Conservation (phyloP, 768 basidiomycete species). For the Podaxis rugospora region DNA sequence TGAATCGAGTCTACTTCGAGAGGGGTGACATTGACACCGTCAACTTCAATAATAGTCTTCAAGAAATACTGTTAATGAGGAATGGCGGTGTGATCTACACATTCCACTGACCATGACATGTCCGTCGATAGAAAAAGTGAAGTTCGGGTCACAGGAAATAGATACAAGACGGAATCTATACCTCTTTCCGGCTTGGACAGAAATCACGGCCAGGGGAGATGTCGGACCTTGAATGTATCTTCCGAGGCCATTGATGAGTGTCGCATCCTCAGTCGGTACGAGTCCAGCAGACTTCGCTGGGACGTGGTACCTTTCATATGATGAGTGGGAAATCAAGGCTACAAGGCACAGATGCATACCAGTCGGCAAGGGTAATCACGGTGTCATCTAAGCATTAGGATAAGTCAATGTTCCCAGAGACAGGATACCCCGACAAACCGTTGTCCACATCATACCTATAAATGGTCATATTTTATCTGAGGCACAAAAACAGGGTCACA, state of each 20-base stretch:
- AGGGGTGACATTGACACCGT: slow-evolving; percentile 32
- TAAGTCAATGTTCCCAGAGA: neutral
- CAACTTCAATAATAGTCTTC: slow-evolving; percentile 35
- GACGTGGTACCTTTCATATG: slow-evolving; percentile 24
- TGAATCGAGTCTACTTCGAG: slow-evolving; percentile 32
- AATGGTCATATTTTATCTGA: neutral
- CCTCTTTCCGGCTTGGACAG: slow-evolving; percentile 29
- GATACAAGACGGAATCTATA: slow-evolving; percentile 48
- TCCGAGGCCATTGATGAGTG: slow-evolving; percentile 48
- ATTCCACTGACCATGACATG: slow-evolving; percentile 31
- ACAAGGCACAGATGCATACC: slow-evolving; percentile 22
- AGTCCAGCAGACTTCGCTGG: slow-evolving; percentile 22
- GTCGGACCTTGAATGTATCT: slow-evolving; percentile 33
- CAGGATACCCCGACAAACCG: slow-evolving; percentile 23
- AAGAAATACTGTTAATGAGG: slow-evolving; percentile 1
- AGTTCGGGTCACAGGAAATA: slow-evolving; percentile 43
- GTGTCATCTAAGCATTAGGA: slow-evolving; percentile 28
- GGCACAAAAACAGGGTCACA: neutral
- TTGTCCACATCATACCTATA: slow-evolving; percentile 35
- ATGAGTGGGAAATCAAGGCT: neutral
- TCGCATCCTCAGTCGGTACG: slow-evolving; percentile 27
- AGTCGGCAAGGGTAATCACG: slow-evolving; percentile 44
- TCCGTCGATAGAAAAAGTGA: slow-evolving; percentile 39
- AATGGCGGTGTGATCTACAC: neutral
- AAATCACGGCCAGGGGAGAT: slow-evolving; percentile 32